A percentile compares a stretch with the other conserved stretches of the same genome.
These are phyloP conservation scores for Clonostachys byssicola DNA, from an alignment of 2,329 filamentous ascomycete genomes.

Conservation along the genomic window DNA sequence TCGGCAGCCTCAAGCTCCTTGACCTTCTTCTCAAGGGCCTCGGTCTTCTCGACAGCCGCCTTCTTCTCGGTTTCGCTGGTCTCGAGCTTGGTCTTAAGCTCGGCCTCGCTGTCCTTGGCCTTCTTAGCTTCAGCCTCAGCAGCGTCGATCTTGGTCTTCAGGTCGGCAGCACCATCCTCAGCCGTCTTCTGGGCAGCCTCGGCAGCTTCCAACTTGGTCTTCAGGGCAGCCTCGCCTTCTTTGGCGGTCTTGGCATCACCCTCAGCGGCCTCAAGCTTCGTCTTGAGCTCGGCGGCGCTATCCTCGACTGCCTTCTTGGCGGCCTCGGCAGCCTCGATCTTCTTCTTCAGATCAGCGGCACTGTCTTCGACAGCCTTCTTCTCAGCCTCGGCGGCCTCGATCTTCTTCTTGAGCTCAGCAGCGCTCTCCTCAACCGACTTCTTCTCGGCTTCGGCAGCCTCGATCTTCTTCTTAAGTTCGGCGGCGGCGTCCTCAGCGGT, in stretches of 20 bases:
- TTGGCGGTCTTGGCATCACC: neutral
- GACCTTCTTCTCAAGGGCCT: neutral
- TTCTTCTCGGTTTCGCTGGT: neutral
- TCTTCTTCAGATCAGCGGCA: neutral
- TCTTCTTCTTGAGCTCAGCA: conserved; percentile 1
- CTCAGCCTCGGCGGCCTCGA: neutral
- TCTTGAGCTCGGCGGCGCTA: conserved; percentile 6
- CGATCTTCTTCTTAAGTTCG: neutral
- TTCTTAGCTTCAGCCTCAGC: neutral
- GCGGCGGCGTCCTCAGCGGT: neutral
- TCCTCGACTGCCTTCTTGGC: conserved; percentile 7
- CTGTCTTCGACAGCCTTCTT: neutral
- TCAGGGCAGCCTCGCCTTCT: neutral
- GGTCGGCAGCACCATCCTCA: neutral
- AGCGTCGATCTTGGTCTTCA: neutral
- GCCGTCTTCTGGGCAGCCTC: neutral
- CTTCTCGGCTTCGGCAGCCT: neutral
- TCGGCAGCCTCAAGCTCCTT: neutral
- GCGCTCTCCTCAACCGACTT: conserved; percentile 1
- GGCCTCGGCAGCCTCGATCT: neutral
- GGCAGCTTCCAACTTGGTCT: neutral
- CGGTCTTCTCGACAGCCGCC: conserved; percentile 2
- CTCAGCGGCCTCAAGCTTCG: conserved; percentile 1
- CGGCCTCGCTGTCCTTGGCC: neutral
- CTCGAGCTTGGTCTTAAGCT: conserved; percentile 7